phyloP scores from a whole-genome alignment of 768 basidiomycete genomes.

The Tremella fuciformis region DNA sequence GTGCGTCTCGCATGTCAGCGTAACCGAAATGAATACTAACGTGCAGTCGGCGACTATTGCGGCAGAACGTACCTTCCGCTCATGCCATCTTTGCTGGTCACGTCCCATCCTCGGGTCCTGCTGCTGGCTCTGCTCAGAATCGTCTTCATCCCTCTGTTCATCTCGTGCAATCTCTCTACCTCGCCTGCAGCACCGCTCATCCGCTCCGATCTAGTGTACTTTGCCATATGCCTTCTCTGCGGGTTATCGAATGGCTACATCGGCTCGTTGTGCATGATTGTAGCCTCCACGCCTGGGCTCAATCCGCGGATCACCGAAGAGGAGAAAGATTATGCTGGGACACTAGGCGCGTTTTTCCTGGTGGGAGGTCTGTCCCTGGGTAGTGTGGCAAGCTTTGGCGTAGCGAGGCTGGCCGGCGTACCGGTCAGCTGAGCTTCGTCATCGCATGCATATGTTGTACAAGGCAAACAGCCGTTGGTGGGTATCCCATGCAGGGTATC shows the following conservation, averaged over 20 bases:
- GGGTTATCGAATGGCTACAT: conserved; percentile 81
- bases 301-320: conserved; percentile 69
- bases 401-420: conserved; percentile 48
- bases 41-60: conserved; percentile 47
- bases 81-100: conserved; percentile 58
- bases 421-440: too few relatives aligned
- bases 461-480: too few relatives aligned
- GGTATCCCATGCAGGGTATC: neutral
- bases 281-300: conserved; percentile 74
- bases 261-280: conserved; percentile 74
- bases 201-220: conserved; percentile 72
- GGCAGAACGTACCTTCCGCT: conserved; percentile 50
- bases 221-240: conserved; percentile 68
- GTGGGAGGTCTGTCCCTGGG: conserved; percentile 73
- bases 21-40: neutral
- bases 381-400: conserved; percentile 76
- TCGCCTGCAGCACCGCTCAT: conserved; percentile 63
- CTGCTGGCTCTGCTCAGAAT: conserved; percentile 66
- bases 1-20: conserved; percentile 26
- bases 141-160: conserved; percentile 78
- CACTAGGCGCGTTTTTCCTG: conserved; percentile 72
- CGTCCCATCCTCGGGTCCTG: conserved; percentile 66
- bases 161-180: conserved; percentile 67
- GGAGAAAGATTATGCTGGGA: conserved; percentile 82
- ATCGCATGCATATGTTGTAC: too few relatives aligned